A percentile compares a stretch with the other conserved stretches of the same genome.
Conservation (phyloP, 1,139 yeast genomes). For the Saccharomyces uvarum region DNA sequence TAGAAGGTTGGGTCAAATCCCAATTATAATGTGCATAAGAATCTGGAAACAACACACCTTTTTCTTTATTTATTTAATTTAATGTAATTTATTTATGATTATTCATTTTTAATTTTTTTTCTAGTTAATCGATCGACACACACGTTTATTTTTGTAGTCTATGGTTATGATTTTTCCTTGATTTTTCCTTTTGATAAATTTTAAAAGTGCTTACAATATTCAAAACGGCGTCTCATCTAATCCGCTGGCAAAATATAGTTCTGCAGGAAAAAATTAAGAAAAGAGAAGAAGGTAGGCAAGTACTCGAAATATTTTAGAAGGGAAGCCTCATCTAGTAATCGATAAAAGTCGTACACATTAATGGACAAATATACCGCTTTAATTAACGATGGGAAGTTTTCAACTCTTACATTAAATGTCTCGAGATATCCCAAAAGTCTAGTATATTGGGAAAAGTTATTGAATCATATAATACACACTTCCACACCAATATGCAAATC, state of each 20-base stretch:
- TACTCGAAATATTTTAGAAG: not conserved
- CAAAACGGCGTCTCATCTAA: not conserved
- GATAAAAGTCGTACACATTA: not conserved
- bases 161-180: not conserved
- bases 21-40: constrained; percentile 39
- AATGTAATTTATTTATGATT: not conserved
- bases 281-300: not conserved
- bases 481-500: constrained; percentile 26
- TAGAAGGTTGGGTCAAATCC: constrained; percentile 94
- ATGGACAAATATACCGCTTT: constrained; percentile 20
- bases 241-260: not conserved
- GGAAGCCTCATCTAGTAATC: not conserved
- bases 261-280: not conserved
- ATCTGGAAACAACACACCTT: not conserved
- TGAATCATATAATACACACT: constrained; percentile 21
- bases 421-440: constrained; percentile 25
- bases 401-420: constrained; percentile 19
- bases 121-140: not conserved
- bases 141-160: not conserved
- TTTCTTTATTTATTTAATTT: not conserved
- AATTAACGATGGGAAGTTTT: constrained; percentile 21
- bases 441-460: constrained; percentile 28
- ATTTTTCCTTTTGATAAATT: not conserved
- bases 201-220: not conserved
- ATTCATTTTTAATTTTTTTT: not conserved